Base-by-base conservation (phyloP, 305 asterid genomes). In the Fraxinus latifolia region DNA sequence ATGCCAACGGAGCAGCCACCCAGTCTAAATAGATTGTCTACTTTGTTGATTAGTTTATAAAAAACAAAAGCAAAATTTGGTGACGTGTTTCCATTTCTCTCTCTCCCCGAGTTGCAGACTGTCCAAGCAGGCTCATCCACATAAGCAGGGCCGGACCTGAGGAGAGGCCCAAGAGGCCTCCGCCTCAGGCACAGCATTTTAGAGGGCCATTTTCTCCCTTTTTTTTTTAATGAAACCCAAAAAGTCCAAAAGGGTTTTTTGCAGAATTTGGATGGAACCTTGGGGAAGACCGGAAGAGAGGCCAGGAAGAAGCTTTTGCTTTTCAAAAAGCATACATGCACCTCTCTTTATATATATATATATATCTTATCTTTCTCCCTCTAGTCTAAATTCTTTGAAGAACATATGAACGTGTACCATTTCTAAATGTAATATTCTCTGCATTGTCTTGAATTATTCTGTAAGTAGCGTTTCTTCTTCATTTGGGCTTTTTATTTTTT, bases 231-330 rank as follows among this genome's bases (percentile, higher is more conserved):
- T 23, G 25, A 23, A 23, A 23, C 25, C 25, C 25, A 23, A 23
- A 23, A 23, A 23, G 25, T 23, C 25, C 0, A 29, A 29, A 29
- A 29, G 32, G 32, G 32, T 29, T 29, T 29, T 29, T 1, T 29
- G 32, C 3, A 29, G 32, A 29, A 29, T 29, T 29, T 29, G 32
- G 32, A 29, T 29, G 32, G 32, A 29, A 29, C 3, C 32, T 29
- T 29, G 77, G 47, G 9, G 39, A 47, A 5, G 33, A 67, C 42
- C 81, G 72, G 21, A 44, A 62, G 81, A 70, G 73, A 83, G 89
- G 91, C 78, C 80, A 80, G 85, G 82, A 84, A 75, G 85, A 77
- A 88, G 87, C 95, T 92, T 87, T 82, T 87, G 92, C 97, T 91
- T 94, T 94, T 81, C 70, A 33, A 79, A 33, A 92, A 93, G 94